phyloP scores from a whole-genome alignment of 768 basidiomycete genomes.

The Suillus brevipes region DNA sequence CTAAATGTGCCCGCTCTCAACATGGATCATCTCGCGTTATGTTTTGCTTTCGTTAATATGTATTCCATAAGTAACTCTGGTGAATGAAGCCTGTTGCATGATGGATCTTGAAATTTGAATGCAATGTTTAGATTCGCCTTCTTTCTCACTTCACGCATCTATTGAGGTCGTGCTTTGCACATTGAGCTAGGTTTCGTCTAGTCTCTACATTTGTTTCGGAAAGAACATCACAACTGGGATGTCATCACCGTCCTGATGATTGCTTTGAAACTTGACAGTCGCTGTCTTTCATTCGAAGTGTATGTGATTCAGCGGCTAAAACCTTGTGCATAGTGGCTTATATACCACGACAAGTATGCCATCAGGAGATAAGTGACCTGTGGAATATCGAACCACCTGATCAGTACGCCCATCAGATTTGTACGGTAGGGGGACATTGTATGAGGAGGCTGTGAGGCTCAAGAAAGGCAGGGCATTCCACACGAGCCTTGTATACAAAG shows the following conservation, averaged over 20 bases:
- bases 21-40: background rate
- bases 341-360: too few species aligned
- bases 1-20: constrained; percentile 23
- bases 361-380: too few species aligned
- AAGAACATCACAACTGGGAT: too few species aligned
- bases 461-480: too few species aligned
- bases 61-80: constrained; percentile 7
- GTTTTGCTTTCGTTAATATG: constrained; percentile 5
- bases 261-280: background rate
- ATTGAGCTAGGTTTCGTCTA: background rate
- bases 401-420: too few species aligned
- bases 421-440: too few species aligned
- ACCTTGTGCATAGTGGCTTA: too few species aligned
- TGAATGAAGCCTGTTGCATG: constrained; percentile 3
- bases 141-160: background rate
- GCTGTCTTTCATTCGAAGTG: background rate
- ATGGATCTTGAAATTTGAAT: background rate
- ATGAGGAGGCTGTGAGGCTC: too few species aligned
- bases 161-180: background rate
- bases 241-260: background rate
- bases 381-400: too few species aligned
- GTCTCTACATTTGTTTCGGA: background rate
- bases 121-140: background rate
- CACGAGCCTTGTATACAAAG: too few species aligned
- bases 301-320: background rate